A percentile compares a stretch with the other conserved stretches of the same genome.
Conservation (phyloP, 768 basidiomycete genomes). For the Collybia sordida region DNA sequence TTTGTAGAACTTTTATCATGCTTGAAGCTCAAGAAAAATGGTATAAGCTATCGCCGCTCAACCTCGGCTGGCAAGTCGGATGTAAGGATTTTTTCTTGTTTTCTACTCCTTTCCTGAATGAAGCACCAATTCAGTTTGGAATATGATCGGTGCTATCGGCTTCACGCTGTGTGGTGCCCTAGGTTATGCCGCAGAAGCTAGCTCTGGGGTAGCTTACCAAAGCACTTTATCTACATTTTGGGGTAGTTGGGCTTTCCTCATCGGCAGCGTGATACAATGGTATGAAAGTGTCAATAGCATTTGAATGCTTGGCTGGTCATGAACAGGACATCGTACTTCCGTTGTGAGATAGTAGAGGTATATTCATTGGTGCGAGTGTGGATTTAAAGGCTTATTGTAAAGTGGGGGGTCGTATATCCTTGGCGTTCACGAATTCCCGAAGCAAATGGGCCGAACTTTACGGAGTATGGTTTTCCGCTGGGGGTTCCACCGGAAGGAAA, state of each 20-base stretch:
- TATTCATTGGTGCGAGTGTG: no score
- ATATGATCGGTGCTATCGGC: conserved; percentile 56
- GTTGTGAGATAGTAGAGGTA: no score
- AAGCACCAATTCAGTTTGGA: conserved; percentile 42
- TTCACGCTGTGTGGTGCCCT: conserved; percentile 60
- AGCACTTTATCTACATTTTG: conserved; percentile 56
- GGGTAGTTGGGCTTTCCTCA: conserved; percentile 63
- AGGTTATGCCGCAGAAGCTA: conserved; percentile 38
- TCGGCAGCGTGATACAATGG: conserved; percentile 55
- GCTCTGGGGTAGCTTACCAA: conserved; percentile 43
- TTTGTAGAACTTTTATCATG: conserved; percentile 35
- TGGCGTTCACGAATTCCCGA: no score
- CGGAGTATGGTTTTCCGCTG: no score
- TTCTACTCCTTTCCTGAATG: neutral
- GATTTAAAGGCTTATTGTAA: no score
- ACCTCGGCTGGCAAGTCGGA: conserved; percentile 58
- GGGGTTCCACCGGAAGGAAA: no score
- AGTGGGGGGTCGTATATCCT: no score
- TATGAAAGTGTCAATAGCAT: conserved; percentile 52
- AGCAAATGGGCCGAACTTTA: no score
- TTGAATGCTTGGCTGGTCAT: conserved; percentile 20
- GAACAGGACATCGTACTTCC: no score
- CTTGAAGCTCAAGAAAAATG: conserved; percentile 53
- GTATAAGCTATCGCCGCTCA: conserved; percentile 43
- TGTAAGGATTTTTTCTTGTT: conserved; percentile 20